Conservation (phyloP, 2,329 filamentous ascomycete genomes). For the Pseudopithomyces maydicus region DNA sequence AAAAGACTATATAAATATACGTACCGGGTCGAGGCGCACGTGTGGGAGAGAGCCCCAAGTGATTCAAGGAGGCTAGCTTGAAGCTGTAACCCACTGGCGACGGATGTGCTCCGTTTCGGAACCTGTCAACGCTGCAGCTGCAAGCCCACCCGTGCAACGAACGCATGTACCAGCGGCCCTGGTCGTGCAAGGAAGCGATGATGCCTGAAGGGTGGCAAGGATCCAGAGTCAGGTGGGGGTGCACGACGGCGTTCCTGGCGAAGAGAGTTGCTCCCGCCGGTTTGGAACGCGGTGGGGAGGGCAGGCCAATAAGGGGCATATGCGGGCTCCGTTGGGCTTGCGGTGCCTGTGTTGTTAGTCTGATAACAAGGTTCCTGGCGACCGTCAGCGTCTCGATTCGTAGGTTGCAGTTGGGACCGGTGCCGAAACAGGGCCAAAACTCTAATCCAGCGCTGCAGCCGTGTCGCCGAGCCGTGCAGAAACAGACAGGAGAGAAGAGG, state of each 20-base stretch:
- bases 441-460: conserved; percentile 38
- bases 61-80: conserved; percentile 38
- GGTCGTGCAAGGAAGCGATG: conserved; percentile 31
- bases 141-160: conserved; percentile 35
- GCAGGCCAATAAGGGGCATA: conserved; percentile 26
- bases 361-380: conserved; percentile 31
- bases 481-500: conserved; percentile 5
- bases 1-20: conserved; percentile 9
- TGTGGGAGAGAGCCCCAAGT: conserved; percentile 31
- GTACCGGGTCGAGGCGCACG: conserved; percentile 8
- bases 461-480: conserved; percentile 31
- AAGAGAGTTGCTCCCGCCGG: conserved; percentile 31
- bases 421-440: conserved; percentile 47
- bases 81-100: conserved; percentile 47
- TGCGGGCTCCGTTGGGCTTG: conserved; percentile 16
- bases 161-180: conserved; percentile 33
- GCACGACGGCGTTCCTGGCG: conserved; percentile 34
- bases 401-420: conserved; percentile 44
- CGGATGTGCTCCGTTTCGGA: conserved; percentile 46
- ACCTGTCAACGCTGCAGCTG: conserved; percentile 43
- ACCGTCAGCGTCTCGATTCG: conserved; percentile 32
- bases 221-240: conserved; percentile 37
- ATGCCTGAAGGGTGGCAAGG: conserved; percentile 33
- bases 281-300: conserved; percentile 31
- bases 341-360: conserved; percentile 32